Evolutionary conservation across 2,329 filamentous ascomycete species (phyloP), one percentile per base, ranked within the genome.

Genomic region (Mycogone perniciosa): DNA sequence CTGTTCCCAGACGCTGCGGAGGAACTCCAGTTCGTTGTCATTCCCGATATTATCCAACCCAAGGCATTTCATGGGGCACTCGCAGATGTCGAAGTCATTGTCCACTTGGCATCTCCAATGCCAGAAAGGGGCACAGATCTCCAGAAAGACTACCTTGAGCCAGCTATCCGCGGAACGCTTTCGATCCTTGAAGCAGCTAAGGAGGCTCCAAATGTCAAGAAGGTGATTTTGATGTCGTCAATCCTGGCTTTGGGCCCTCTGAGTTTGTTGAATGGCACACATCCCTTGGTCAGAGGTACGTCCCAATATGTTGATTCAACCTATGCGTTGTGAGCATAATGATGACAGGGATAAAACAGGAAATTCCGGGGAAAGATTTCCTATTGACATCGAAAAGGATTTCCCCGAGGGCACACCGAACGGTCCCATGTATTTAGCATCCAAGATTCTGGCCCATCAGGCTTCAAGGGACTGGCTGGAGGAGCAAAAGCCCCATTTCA

Each of bases 31-130:
- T 59, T 59, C 49, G 57, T 59, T 9, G 45, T 68, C 33, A 62
- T 73, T 11, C 62, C 65, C 59, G 47, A 49, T 41, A 49, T 49
- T 5, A 29, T 41, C 7, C 27, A 38, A 27, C 40, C 39, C 6
- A n/a, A 43, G 10, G 67, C 68, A 0, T 71, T 67, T 38, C 62
- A 70, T 26, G 58, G 66, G 27, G 67, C 66, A 11, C 60, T 69
- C 38, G 58, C 64, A 31, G 68, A 60, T 6, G 65, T 70, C 27
- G 59, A 61, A 27, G 67, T 66, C 53, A 60, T 73, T 48, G 57
- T 67, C 20, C 60, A 62, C 45, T 51, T 60, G 35, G 61, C 60
- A 9, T 57, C 56, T 8, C 56, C 56, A 3, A 56, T 56, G 56
- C 49, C 50, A 7, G 54, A 50, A 10, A 49, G 46, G 29, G 56